Evolutionary conservation across 2,329 filamentous ascomycete species (phyloP), one percentile per base, ranked within the genome.

Genomic region (Xylaria digitata): DNA sequence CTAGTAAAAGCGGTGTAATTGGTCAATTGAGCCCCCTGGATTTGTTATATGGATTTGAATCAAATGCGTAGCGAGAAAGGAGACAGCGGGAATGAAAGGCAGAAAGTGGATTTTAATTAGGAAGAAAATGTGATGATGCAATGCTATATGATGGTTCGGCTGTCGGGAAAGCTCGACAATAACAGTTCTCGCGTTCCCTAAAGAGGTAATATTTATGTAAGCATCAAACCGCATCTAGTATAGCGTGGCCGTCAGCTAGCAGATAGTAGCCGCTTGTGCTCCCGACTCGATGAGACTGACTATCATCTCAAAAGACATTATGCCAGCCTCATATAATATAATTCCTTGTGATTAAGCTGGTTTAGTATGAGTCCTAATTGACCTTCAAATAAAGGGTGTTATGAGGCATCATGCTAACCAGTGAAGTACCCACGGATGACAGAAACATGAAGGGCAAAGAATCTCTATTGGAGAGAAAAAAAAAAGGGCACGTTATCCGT

Each of bases 81-180:
- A 23, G 15, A 4, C 19, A 26, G 19, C 13, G 13, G 23, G 7
- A n/a, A 60, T 34, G 49, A 55, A 58, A 50, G 34, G 54, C 43
- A 50, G 40, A 54, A 40, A 54, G 56, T 57, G 45, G 46, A 50
- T 62, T 48, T 50, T 7, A 32, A 17, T 34, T 37, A 48, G 23
- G 21, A 17, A 52, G 40, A 55, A 55, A 57, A 43, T 50, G 43
- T n/a, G 30, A 62, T 56, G 46, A 64, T 55, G 46, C 43, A 52
- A 64, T 55, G 34, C 26, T 26, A 30, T 23, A 15, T 5, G 3
- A 5, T 26, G 26, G 26, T 32, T 59, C 21, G 32, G 34, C 21
- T 43, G 15, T 30, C 37, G 63, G 52, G 26, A 26, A 26, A 19
- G 26, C 7, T 32, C 32, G 15, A 23, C 9, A 60, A 40, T n/a